phyloP scores from a whole-genome alignment of 2,329 filamentous ascomycete species.

The Epichloe sylvatica region DNA sequence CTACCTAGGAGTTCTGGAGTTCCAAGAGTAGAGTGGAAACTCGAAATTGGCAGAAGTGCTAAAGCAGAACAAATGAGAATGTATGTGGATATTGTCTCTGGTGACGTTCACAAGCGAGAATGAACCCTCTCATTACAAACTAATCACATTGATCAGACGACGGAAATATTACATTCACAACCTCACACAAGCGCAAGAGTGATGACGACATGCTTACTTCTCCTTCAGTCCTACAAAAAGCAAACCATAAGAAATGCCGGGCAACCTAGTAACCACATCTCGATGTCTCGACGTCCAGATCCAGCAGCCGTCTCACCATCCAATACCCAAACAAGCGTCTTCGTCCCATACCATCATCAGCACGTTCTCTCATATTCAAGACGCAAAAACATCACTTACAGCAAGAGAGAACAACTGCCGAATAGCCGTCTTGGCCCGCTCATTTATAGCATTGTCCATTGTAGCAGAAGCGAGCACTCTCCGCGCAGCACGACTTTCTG shows the following conservation, averaged over 20 bases:
- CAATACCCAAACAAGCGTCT: background rate
- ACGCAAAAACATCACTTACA: background rate
- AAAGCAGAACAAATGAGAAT: background rate
- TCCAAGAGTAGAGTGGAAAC: background rate
- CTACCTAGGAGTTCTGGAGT: background rate
- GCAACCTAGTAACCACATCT: background rate
- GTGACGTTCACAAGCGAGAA: too few species aligned
- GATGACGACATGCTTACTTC: too few species aligned
- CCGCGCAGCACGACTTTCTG: slow-evolving; percentile 3
- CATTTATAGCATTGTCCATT: slow-evolving; percentile 7
- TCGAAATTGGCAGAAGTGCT: background rate
- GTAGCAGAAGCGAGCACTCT: slow-evolving; percentile 4
- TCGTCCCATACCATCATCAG: background rate
- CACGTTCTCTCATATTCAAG: background rate
- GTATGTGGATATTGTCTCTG: background rate
- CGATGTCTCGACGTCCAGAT: background rate
- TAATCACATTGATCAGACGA: too few species aligned
- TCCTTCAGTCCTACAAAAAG: too few species aligned
- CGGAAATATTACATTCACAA: too few species aligned
- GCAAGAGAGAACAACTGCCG: background rate
- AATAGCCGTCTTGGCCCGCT: background rate
- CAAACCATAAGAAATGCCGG: too few species aligned
- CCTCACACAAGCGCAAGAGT: too few species aligned
- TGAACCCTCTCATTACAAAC: too few species aligned
- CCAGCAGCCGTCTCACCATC: background rate